phyloP scores from a whole-genome alignment of 192 early-diverging fungal genomes.

The Linnemannia elongata region DNA sequence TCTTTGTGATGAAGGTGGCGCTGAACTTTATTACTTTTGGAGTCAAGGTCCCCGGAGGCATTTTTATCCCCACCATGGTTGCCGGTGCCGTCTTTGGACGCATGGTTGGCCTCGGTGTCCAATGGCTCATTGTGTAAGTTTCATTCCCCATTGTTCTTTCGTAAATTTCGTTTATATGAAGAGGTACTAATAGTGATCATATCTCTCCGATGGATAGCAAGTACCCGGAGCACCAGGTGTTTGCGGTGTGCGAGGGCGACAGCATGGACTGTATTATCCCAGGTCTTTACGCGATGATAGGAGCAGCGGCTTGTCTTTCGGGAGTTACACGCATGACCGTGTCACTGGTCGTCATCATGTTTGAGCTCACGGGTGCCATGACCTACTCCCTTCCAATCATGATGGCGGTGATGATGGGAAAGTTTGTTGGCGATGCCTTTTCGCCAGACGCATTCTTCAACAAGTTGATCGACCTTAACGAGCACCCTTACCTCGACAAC shows the following conservation, averaged over 20 bases:
- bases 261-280: slow-evolving; percentile 78
- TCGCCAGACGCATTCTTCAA: slow-evolving; percentile 55
- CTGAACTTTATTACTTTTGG: slow-evolving; percentile 83
- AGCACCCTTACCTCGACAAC: slow-evolving; percentile 83
- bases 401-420: slow-evolving; percentile 74
- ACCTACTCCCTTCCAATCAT: slow-evolving; percentile 97
- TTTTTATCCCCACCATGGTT: slow-evolving; percentile 90
- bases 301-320: slow-evolving; percentile 85
- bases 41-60: slow-evolving; percentile 82
- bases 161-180: neutral
- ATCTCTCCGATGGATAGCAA: slow-evolving; percentile 7
- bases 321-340: slow-evolving; percentile 93
- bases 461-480: slow-evolving; percentile 75
- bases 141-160: neutral
- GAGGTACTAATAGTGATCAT: too few relatives aligned
- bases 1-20: slow-evolving; percentile 61
- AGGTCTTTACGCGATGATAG: slow-evolving; percentile 86
- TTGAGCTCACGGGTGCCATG: slow-evolving; percentile 97
- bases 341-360: slow-evolving; percentile 96
- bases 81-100: slow-evolving; percentile 93
- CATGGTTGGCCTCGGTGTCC: slow-evolving; percentile 89
- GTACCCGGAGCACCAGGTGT: slow-evolving; percentile 73
- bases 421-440: slow-evolving; percentile 56
- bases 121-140: slow-evolving; percentile 63
- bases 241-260: slow-evolving; percentile 59